Evolutionary conservation across 306 rosid species (phyloP).

Genomic region (Arachis hypogaea): DNA sequence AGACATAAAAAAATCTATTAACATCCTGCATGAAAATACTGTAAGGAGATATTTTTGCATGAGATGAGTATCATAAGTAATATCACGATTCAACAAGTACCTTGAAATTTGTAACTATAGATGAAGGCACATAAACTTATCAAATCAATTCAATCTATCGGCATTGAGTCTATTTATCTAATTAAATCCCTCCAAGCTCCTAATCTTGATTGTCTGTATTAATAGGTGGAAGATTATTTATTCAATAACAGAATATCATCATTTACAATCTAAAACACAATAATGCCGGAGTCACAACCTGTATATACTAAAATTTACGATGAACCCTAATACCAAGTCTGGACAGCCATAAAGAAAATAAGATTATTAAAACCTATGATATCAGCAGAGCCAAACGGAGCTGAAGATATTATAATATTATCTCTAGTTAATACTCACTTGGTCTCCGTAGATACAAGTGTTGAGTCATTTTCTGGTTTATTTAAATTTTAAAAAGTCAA

Average conservation of each 20-base stretch:
- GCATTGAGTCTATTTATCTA: slow-evolving; percentile 1
- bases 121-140: background rate
- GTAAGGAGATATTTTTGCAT: background rate
- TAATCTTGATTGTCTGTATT: background rate
- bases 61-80: background rate
- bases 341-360: slow-evolving; percentile 10
- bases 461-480: too few species aligned
- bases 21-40: background rate
- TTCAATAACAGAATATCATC: slow-evolving; percentile 8
- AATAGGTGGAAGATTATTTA: background rate
- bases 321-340: background rate
- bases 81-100: slow-evolving; percentile 5
- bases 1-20: background rate
- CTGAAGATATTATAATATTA: slow-evolving; percentile 1
- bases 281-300: slow-evolving; percentile 12
- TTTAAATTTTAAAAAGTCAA: too few species aligned
- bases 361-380: background rate
- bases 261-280: slow-evolving; percentile 2
- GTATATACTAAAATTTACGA: slow-evolving; percentile 12
- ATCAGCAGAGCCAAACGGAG: slow-evolving; percentile 9
- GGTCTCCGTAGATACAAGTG: too few species aligned
- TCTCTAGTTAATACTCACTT: background rate
- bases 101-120: background rate
- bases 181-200: slow-evolving; percentile 28
- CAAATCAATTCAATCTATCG: background rate